Conservation (phyloP, 2,329 filamentous ascomycete genomes). For the Volutella citrinella region DNA sequence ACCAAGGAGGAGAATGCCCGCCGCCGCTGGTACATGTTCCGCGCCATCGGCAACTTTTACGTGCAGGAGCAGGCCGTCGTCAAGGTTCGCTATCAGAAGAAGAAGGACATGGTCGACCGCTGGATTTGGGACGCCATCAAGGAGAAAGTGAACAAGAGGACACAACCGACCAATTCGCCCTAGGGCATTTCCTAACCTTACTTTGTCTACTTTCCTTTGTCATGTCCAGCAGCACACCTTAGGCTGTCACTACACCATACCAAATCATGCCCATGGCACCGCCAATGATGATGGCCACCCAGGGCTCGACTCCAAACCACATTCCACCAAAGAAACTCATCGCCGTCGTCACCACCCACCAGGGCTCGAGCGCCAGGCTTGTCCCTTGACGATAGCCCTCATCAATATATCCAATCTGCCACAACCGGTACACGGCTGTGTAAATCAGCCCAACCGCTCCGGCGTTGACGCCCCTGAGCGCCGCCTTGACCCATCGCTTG, state of each 20-base stretch:
- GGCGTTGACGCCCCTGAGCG: conserved; percentile 56
- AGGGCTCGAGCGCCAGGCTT: conserved; percentile 56
- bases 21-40: conserved; percentile 39
- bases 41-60: conserved; percentile 37
- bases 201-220: too few relatives aligned
- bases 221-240: conserved; percentile 1
- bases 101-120: conserved; percentile 30
- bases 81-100: conserved; percentile 23
- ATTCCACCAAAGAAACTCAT: conserved; percentile 44
- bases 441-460: conserved; percentile 60
- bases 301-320: conserved; percentile 30
- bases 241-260: conserved; percentile 26
- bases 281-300: conserved; percentile 31
- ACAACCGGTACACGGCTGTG: conserved; percentile 61
- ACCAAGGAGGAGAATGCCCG: conserved; percentile 30
- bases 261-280: conserved; percentile 32
- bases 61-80: conserved; percentile 29
- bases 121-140: conserved; percentile 42
- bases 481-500: conserved; percentile 44
- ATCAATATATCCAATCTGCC: conserved; percentile 59
- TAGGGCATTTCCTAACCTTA: too few relatives aligned
- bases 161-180: conserved; percentile 2
- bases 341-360: conserved; percentile 61
- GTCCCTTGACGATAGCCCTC: conserved; percentile 45
- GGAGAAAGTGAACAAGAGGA: conserved; percentile 28